phyloP scores from a whole-genome alignment of 192 early-diverging fungal genomes.

The Umbelopsis isabellina region DNA sequence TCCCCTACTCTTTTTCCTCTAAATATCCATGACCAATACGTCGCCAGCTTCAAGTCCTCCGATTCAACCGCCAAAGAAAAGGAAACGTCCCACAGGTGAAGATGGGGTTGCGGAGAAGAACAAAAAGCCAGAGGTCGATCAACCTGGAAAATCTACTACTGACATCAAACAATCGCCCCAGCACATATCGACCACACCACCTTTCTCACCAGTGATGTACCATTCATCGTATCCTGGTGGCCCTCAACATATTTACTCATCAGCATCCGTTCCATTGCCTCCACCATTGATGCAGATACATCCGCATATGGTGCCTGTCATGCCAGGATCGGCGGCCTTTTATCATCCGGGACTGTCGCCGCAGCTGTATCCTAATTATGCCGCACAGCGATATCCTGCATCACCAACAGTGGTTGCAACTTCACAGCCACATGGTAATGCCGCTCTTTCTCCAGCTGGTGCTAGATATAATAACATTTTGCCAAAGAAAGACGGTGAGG shows the following conservation, averaged over 20 bases:
- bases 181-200: slow-evolving; percentile 5
- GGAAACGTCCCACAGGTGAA: background rate
- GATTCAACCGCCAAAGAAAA: slow-evolving; percentile 12
- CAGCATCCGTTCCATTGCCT: background rate
- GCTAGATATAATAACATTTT: slow-evolving; percentile 3
- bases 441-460: background rate
- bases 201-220: slow-evolving; percentile 12
- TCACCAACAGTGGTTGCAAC: background rate
- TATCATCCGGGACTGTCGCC: slow-evolving; percentile 11
- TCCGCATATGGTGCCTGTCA: slow-evolving; percentile 14
- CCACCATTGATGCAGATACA: slow-evolving; percentile 10
- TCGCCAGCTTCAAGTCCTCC: background rate
- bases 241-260: background rate
- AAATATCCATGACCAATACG: slow-evolving; percentile 7
- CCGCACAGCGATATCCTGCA: background rate
- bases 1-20: background rate
- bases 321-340: background rate
- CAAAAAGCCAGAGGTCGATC: background rate
- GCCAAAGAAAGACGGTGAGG: background rate
- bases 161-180: background rate
- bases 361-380: slow-evolving; percentile 9
- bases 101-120: background rate
- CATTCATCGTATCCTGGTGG: background rate
- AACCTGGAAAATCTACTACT: background rate
- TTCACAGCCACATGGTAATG: background rate